Evolutionary conservation across 192 early-diverging fungal species (phyloP), one percentile per base, ranked within the genome.

Genomic region (Rhizoclosmatium sp.): DNA sequence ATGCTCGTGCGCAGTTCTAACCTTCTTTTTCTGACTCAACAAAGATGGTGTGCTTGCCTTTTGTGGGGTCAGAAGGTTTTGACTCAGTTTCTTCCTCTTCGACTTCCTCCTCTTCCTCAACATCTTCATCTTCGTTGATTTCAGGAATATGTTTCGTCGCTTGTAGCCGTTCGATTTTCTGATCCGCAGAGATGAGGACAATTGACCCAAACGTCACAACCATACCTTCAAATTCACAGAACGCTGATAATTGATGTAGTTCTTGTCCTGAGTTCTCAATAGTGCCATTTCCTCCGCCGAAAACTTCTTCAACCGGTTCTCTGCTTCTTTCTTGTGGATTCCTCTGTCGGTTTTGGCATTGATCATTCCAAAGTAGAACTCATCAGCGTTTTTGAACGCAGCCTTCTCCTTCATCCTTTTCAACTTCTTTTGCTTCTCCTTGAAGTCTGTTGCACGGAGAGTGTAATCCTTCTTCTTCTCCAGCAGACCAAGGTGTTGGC

Each of bases 391-490:
- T 78, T 92, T 86, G 69, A 91, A 86, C 14, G 91, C 83, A 2
- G 98, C 98, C 79, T 96, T 97, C 80, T 94, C 90, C 44, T 91
- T 88, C 82, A 99, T 87, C 39, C 91, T 88, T 87, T 94, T 95
- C 67, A 99, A 87, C 51, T 91, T 85, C 58, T 93, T 89, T 85
- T 98, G 90, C 84, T 99, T 98, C 16, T 82, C 85, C 79, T 94
- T 91, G 85, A 91, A 97, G 82, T 99, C 95, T 75, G 84, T 84
- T 14, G 98, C 97, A 85, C 98, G 96, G 65, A 97, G 86, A 51
- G 95, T 89, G 90, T 99, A 99, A 86, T 99, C 98, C 85, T 98
- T 99, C 73, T 98, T 92, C 86, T 99, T 99, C 78, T 99, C 98
- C 40, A 99, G 88, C 4, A 96, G 85, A 3, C 97, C 98, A 3